A percentile compares a stretch with the other conserved stretches of the same genome.
phyloP scores from a whole-genome alignment of 208 protist species.

The Entamoeba invadens region DNA sequence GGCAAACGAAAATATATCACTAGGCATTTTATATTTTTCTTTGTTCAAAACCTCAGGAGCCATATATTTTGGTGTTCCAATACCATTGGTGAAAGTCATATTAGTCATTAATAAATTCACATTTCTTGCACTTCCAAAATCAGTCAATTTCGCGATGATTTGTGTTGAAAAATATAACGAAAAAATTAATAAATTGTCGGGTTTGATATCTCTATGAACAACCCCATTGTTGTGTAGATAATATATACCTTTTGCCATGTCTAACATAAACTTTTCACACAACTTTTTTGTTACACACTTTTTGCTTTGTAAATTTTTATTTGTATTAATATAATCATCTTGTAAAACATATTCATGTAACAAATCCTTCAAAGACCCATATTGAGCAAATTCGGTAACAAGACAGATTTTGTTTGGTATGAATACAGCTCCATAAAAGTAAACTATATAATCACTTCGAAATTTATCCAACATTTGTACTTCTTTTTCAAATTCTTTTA shows the following conservation, averaged over 20 bases:
- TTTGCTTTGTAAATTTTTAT: too few relatives aligned
- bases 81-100: too few relatives aligned
- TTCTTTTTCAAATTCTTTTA: background rate
- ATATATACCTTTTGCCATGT: background rate
- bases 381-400: background rate
- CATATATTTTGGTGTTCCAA: too few relatives aligned
- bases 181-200: background rate
- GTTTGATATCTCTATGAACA: background rate
- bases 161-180: background rate
- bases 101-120: too few relatives aligned
- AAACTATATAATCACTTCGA: background rate
- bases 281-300: too few relatives aligned
- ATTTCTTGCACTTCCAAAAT: background rate
- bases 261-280: background rate
- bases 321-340: too few relatives aligned
- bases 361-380: background rate
- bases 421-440: too few relatives aligned
- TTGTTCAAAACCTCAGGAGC: too few relatives aligned
- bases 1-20: too few relatives aligned
- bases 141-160: background rate
- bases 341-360: too few relatives aligned
- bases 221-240: background rate
- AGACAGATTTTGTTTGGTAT: background rate
- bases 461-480: background rate
- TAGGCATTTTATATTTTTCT: too few relatives aligned